A percentile compares a stretch with the other conserved stretches of the same genome.
Conservation (phyloP, 805 yeast species). For the Kregervanrija delftensis region DNA sequence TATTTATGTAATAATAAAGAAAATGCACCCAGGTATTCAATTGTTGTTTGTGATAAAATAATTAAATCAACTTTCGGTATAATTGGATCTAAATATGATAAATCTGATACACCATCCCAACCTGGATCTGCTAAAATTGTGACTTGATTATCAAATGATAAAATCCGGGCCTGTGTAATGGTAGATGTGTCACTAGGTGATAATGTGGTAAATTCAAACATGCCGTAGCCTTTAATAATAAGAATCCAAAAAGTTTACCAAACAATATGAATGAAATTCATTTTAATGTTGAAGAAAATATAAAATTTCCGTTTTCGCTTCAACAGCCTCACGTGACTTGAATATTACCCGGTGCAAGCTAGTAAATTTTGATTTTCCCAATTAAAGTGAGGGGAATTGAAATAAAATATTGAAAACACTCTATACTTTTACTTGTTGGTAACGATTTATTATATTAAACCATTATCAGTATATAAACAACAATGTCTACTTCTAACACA, state of each 20-base stretch:
- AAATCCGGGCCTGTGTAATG: constrained; percentile 29
- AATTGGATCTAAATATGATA: constrained; percentile 35
- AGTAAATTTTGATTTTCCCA: neutral
- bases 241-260: neutral
- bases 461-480: neutral
- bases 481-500: constrained; percentile 32
- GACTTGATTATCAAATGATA: constrained; percentile 49
- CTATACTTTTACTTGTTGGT: no score
- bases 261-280: no score
- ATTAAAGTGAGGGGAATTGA: no score
- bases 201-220: constrained; percentile 21
- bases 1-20: constrained; percentile 54
- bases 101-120: constrained; percentile 52
- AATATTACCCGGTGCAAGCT: no score
- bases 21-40: constrained; percentile 75
- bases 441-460: no score
- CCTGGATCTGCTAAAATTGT: constrained; percentile 65
- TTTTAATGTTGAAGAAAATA: no score
- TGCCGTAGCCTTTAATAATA: neutral
- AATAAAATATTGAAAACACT: no score
- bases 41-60: constrained; percentile 80
- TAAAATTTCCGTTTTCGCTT: no score
- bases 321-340: no score
- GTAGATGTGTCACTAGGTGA: constrained; percentile 12
- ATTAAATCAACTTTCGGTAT: constrained; percentile 54